Conservation (phyloP, 2,329 filamentous ascomycete species). For the Colletotrichum cuscutae region DNA sequence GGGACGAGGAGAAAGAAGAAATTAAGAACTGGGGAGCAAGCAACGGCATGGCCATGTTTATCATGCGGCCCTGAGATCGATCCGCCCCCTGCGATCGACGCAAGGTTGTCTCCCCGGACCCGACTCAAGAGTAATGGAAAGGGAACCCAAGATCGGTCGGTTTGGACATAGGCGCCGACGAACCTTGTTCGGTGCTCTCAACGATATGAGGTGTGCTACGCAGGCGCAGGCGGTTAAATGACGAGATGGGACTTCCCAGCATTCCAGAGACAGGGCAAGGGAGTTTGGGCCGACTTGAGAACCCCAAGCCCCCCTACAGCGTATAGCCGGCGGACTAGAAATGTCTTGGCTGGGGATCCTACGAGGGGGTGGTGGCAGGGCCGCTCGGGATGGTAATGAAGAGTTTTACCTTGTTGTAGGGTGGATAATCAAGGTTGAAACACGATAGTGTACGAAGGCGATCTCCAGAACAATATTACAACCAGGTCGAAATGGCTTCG, state of each 20-base stretch:
- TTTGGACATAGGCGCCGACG: background rate
- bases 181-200: conserved; percentile 9
- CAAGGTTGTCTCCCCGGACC: conserved; percentile 13
- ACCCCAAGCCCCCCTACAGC: conserved; percentile 4
- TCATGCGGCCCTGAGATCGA: conserved; percentile 31
- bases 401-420: conserved; percentile 22
- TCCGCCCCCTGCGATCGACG: conserved; percentile 23
- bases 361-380: conserved; percentile 6
- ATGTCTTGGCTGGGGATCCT: conserved; percentile 17
- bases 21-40: conserved; percentile 21
- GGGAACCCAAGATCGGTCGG: background rate
- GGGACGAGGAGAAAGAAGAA: conserved; percentile 22
- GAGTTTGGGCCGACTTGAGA: conserved; percentile 10
- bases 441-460: conserved; percentile 12
- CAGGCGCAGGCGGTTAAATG: background rate
- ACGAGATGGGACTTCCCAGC: conserved; percentile 19
- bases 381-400: conserved; percentile 11
- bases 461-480: background rate
- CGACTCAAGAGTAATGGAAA: background rate
- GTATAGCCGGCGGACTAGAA: background rate
- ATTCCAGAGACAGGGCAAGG: conserved; percentile 17
- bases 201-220: conserved; percentile 3
- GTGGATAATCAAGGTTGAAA: conserved; percentile 26
- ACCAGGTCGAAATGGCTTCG: background rate
- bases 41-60: conserved; percentile 34